Evolutionary conservation across 106 monocot genomes (phyloP), one percentile per base, ranked within the genome.

Genomic region (Acorus gramineus): DNA sequence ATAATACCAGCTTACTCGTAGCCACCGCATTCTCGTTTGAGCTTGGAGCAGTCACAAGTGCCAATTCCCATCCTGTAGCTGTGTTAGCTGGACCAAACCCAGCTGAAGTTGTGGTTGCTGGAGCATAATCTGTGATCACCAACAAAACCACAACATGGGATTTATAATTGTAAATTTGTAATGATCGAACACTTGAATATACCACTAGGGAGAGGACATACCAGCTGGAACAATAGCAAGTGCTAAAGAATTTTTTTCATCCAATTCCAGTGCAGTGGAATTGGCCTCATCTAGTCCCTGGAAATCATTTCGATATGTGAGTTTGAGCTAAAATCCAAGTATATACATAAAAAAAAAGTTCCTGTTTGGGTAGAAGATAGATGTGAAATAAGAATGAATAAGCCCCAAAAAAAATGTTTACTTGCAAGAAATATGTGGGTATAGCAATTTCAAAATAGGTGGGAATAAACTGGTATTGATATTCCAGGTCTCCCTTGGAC

Each of bases 211-310:
- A 43, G 65, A 68, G 13, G 71, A 64, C 66, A 68, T 84, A 95
- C 94, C 94, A 77, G 87, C 62, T 60, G 94, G 86, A 68, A 95
- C 86, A 60, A 95, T 95, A 12, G 94, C 84, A 60, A 95, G 84
- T 61, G 94, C 94, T 66, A 90, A 73, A 45, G 90, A 86, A 80
- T 95, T 95, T 66, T 81, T 72, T 55, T 76, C 85, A 45, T 95
- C 94, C 55, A 90, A 48, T 49, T 90, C 90, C 49, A 77, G 60
- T 56, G 83, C 77, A 65, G 72, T 76, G 46, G 89, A 79, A 61
- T 61, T 74, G 50, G 62, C 44, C 43, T 82, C 84, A 55, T 54
- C 79, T 49, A 89, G 63, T 13, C 81, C 85, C 85, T 85, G 80
- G 65, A 2, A 66, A 65, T 44, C n/a, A 60, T 28, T 28, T 28